Percentiles rank a stretch among this genome's conserved stretches.
Evolutionary conservation across 2,329 filamentous ascomycete species (phyloP).

Genomic region (Diaporthe sp.): DNA sequence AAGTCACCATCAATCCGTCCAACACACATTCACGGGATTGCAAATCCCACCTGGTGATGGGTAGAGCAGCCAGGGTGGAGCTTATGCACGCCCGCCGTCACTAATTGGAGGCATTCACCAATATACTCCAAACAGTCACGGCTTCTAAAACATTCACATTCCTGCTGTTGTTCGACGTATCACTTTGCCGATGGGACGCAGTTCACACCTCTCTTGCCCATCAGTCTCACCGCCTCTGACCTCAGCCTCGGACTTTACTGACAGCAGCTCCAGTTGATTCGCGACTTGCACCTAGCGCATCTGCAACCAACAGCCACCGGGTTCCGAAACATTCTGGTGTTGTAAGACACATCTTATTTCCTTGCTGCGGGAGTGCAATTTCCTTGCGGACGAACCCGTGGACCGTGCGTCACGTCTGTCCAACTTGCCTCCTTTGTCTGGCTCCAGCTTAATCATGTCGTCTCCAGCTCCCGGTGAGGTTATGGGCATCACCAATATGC

Average conservation of each 20-base stretch:
- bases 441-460: conserved; percentile 52
- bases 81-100: neutral
- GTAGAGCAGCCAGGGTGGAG: neutral
- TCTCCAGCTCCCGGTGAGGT: conserved; percentile 62
- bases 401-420: conserved; percentile 39
- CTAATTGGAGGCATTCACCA: conserved; percentile 19
- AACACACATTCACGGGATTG: neutral
- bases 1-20: conserved; percentile 1
- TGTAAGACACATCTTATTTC: conserved; percentile 44
- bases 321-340: conserved; percentile 42
- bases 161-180: conserved; percentile 29
- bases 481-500: conserved; percentile 68
- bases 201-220: neutral
- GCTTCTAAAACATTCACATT: conserved; percentile 9
- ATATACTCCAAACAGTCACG: conserved; percentile 20
- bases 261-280: conserved; percentile 33
- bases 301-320: conserved; percentile 36
- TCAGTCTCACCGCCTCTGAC: conserved; percentile 28
- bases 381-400: conserved; percentile 42
- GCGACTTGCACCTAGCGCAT: conserved; percentile 32
- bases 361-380: conserved; percentile 41
- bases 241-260: conserved; percentile 25
- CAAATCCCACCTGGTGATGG: neutral
- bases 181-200: conserved; percentile 14
- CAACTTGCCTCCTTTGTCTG: conserved; percentile 41